Conservation (phyloP, 257 asterid genomes). For the Salvia hispanica region DNA sequence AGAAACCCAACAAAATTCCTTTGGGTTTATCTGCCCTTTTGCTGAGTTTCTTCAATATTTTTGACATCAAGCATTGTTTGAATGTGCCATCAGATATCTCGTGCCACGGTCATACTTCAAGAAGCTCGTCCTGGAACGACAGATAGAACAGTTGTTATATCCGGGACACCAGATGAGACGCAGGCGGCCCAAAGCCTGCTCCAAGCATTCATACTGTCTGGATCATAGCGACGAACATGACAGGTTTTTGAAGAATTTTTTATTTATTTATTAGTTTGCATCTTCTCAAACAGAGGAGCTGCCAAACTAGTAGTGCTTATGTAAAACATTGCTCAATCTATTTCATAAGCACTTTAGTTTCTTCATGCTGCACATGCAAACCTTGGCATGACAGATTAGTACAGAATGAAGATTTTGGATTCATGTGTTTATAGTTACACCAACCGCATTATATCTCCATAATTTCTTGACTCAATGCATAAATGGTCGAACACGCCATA, state of each 20-base stretch:
- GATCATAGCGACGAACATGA: conserved; percentile 29
- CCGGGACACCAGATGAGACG: conserved; percentile 73
- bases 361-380: not conserved
- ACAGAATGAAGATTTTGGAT: conserved; percentile 9
- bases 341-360: not conserved
- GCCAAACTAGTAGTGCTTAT: not conserved
- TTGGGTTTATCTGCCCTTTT: not conserved
- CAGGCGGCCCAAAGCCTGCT: conserved; percentile 86
- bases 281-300: conserved; percentile 17
- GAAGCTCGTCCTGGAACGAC: conserved; percentile 60
- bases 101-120: conserved; percentile 62
- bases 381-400: conserved; percentile 4
- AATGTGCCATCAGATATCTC: conserved; percentile 56
- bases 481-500: not conserved
- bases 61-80: no score
- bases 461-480: not conserved
- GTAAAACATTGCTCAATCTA: not conserved
- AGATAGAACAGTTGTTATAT: conserved; percentile 52
- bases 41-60: not conserved
- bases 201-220: conserved; percentile 65
- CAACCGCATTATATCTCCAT: not conserved
- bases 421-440: not conserved
- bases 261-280: conserved; percentile 1
- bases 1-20: not conserved
- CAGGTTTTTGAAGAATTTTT: conserved; percentile 7